Base-by-base conservation (phyloP, 306 rosid genomes). In the Rosa multiflora region DNA sequence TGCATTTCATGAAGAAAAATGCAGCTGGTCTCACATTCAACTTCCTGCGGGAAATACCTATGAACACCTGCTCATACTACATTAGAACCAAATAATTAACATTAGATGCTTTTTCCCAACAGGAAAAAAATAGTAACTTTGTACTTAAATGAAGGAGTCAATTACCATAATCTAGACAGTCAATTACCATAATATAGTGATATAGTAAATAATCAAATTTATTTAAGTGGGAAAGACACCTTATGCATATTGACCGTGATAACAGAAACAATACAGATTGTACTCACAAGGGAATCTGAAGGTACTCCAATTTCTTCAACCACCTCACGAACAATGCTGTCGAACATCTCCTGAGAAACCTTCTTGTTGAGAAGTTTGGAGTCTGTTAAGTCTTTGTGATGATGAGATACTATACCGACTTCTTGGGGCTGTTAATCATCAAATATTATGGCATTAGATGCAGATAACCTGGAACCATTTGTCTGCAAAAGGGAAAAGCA, bases 281-380 rank as follows among this genome's bases (percentile, higher is more conserved):
- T 44, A 83, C 99, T 87, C 83, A 93, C 98, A 81, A 95, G 97
- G 85, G 96, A 90, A 74, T 84, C 85, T 11, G 87, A 82, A 35
- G 98, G 96, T 70, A 93, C 98, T 32, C 99, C 99, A 78, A 91
- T 95, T 89, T 93, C 98, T 88, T 95, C 98, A 72, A 95, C 93
- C 72, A 91, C 98, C 89, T 95, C 99, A 58, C 92, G 93, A 67
- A 91, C 86, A 79, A 91, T 91, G 88, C 99, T 93, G 80, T 91
- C 93, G 83, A 95, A 93, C 97, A 91, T 92, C 88, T 91, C 98
- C 53, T 15, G 77, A 69, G 97, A 91, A 86, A 93, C 84, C 81
- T 85, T 84, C 39, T 42, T 37, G 64, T 86, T 86, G 68, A 82
- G 66, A 53, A 29, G 20, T 58, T 69, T 74, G 18, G 89, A 84